A percentile compares a stretch with the other conserved stretches of the same genome.
phyloP scores from a whole-genome alignment of 345 rosid species.

The Gossypium arboreum region DNA sequence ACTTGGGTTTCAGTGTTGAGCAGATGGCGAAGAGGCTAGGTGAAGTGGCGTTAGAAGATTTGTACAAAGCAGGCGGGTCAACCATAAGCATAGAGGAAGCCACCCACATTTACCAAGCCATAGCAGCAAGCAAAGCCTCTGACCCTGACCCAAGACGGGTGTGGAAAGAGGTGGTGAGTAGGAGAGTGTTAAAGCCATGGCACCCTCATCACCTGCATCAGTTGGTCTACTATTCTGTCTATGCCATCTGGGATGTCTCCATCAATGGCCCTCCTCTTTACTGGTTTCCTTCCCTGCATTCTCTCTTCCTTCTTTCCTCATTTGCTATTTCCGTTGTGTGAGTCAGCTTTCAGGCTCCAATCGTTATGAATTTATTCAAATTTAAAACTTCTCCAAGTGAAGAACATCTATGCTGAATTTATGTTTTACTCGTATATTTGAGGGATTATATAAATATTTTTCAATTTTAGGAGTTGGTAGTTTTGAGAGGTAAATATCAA shows the following conservation, averaged over 20 bases:
- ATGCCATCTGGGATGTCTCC: constrained; percentile 62
- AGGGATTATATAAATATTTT: too few species aligned
- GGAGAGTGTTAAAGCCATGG: constrained; percentile 55
- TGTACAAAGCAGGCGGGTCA: constrained; percentile 49
- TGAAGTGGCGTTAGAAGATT: constrained; percentile 49
- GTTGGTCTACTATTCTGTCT: constrained; percentile 63
- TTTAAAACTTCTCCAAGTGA: too few species aligned
- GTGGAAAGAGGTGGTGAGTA: constrained; percentile 51
- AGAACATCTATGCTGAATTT: too few species aligned
- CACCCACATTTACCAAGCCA: constrained; percentile 25
- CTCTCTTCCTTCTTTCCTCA: neutral
- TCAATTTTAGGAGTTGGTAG: too few species aligned
- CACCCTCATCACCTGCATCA: constrained; percentile 70
- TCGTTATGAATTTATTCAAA: neutral
- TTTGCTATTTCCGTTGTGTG: neutral
- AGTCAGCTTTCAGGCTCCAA: neutral
- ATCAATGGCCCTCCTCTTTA: constrained; percentile 70
- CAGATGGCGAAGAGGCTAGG: constrained; percentile 31
- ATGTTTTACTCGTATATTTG: too few species aligned
- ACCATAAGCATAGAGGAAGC: constrained; percentile 40
- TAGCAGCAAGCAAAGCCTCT: constrained; percentile 17
- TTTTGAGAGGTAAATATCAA: too few species aligned
- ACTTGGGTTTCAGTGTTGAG: neutral
- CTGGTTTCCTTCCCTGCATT: constrained; percentile 81
- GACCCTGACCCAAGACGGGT: constrained; percentile 41